phyloP scores from a whole-genome alignment of 768 basidiomycete species.

The Tulasnella sp. region DNA sequence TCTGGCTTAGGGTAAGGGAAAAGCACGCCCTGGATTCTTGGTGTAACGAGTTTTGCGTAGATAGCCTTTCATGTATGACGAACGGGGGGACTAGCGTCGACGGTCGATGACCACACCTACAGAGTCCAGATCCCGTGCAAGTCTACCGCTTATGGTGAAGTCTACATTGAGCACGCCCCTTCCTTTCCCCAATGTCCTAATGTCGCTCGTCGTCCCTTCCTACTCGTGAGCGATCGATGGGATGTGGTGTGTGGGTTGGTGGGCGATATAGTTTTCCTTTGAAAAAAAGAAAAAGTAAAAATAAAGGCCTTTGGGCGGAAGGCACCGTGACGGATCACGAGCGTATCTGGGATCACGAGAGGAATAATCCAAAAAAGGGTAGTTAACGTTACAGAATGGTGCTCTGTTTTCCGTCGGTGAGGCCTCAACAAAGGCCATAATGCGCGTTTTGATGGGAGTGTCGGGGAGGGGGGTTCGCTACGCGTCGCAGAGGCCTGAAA shows the following conservation, averaged over 20 bases:
- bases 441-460: background rate
- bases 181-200: background rate
- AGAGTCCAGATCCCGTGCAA: conserved; percentile 6
- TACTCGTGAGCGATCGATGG: background rate
- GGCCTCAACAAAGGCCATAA: conserved; percentile 9
- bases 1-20: background rate
- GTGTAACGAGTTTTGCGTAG: background rate
- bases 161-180: background rate
- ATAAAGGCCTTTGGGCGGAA: background rate
- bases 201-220: background rate
- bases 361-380: background rate
- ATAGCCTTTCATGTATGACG: conserved; percentile 2
- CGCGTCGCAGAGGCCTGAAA: background rate
- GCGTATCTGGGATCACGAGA: background rate
- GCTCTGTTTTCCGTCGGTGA: background rate
- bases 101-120: background rate
- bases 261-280: background rate
- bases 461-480: background rate
- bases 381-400: background rate
- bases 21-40: background rate
- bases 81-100: background rate
- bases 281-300: background rate
- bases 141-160: background rate
- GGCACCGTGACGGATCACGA: background rate
- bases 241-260: background rate